phyloP scores from a whole-genome alignment of 371 early-diverging fungal species.

The Mucor racemosus region DNA sequence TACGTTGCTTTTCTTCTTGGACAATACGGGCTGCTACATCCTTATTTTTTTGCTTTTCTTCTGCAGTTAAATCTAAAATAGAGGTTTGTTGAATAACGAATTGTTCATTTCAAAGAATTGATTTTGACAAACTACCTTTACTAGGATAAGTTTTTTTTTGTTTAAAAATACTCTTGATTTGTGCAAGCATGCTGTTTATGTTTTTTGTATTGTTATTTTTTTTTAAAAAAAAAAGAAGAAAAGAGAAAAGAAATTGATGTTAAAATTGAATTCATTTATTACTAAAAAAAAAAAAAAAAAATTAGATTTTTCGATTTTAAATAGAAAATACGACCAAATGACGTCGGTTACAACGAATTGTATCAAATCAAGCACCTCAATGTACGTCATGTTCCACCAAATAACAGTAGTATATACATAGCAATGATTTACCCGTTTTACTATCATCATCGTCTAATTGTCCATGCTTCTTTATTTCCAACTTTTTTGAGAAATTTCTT shows the following conservation, averaged over 20 bases:
- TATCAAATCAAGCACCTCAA: slow-evolving; percentile 8
- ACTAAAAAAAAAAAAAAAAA: slow-evolving; percentile 1
- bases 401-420: neutral
- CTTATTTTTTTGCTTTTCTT: slow-evolving; percentile 29
- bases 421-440: neutral
- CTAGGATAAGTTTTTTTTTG: slow-evolving; percentile 23
- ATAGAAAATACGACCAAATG: slow-evolving; percentile 16
- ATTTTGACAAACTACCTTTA: slow-evolving; percentile 12
- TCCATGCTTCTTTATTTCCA: slow-evolving; percentile 34
- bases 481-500: slow-evolving; percentile 36
- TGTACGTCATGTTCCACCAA: slow-evolving; percentile 8
- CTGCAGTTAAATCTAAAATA: slow-evolving; percentile 9
- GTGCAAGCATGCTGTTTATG: slow-evolving; percentile 18
- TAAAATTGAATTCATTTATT: neutral
- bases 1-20: slow-evolving; percentile 30
- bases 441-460: slow-evolving; percentile 23
- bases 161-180: slow-evolving; percentile 34
- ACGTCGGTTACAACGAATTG: slow-evolving; percentile 9
- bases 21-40: slow-evolving; percentile 29
- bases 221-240: slow-evolving; percentile 7
- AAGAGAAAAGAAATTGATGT: neutral
- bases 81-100: neutral
- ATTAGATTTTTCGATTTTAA: slow-evolving; percentile 1
- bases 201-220: neutral
- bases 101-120: no score